Evolutionary conservation across 176 grass and related monocot species (phyloP).

Genomic region (Melocanna baccifera): DNA sequence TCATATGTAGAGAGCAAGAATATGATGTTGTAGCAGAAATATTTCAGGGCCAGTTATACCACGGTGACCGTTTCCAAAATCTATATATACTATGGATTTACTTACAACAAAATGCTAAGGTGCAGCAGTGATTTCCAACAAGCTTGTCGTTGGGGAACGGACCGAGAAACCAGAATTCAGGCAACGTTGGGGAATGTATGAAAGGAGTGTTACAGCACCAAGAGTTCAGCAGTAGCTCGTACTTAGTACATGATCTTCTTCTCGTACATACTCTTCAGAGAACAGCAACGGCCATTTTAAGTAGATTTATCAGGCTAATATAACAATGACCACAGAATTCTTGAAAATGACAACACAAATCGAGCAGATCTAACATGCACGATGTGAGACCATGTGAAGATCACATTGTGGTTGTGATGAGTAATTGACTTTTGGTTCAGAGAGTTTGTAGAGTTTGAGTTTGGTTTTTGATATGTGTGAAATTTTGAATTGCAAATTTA

Average conservation of each 20-base stretch:
- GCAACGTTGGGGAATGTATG: background rate
- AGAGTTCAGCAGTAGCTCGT: background rate
- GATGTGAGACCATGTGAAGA: no score
- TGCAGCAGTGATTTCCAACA: background rate
- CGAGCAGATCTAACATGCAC: constrained; percentile 9
- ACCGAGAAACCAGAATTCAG: background rate
- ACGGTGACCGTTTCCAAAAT: background rate
- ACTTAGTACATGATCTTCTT: background rate
- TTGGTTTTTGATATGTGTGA: no score
- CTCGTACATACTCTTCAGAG: background rate
- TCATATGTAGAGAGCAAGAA: background rate
- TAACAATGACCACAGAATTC: background rate
- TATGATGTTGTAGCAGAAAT: background rate
- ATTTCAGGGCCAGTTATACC: background rate
- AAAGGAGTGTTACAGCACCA: background rate
- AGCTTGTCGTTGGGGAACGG: background rate
- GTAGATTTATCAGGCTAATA: background rate
- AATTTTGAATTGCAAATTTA: no score
- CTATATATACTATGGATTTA: background rate
- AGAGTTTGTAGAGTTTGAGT: no score
- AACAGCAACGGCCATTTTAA: background rate
- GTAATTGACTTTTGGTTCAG: no score
- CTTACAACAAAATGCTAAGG: background rate
- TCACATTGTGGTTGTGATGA: no score
- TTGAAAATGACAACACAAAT: background rate